Evolutionary conservation across 805 yeast species (phyloP).

Genomic region (Clavispora phyllophila): DNA sequence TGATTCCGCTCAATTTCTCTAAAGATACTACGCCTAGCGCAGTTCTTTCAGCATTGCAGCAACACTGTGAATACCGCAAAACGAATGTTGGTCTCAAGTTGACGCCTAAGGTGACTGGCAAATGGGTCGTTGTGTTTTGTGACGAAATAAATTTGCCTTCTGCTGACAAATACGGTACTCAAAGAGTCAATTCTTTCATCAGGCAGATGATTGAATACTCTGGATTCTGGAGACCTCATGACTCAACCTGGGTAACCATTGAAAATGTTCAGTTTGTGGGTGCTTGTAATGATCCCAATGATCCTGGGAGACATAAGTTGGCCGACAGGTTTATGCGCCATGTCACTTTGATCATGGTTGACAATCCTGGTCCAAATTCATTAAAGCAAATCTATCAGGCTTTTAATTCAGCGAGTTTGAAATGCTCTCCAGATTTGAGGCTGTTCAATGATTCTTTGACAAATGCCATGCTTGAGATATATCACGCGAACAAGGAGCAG

Average conservation of each 20-base stretch:
- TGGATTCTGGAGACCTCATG: conserved; percentile 71
- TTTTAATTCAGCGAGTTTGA: conserved; percentile 52
- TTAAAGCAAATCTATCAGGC: conserved; percentile 62
- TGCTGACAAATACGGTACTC: conserved; percentile 67
- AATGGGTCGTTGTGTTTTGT: conserved; percentile 78
- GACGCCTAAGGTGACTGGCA: conserved; percentile 56
- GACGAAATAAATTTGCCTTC: conserved; percentile 88
- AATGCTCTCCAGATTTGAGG: conserved; percentile 53
- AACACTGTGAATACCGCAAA: conserved; percentile 58
- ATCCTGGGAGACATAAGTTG: conserved; percentile 63
- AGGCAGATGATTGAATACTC: conserved; percentile 67
- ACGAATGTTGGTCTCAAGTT: conserved; percentile 49
- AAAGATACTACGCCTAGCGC: conserved; percentile 66
- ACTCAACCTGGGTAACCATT: conserved; percentile 61
- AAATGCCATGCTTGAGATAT: conserved; percentile 62
- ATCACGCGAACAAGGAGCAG: conserved; percentile 35
- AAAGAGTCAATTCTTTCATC: conserved; percentile 61
- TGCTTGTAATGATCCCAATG: conserved; percentile 89
- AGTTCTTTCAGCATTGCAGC: conserved; percentile 62
- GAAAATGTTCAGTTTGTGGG: conserved; percentile 79
- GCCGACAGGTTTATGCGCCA: conserved; percentile 63
- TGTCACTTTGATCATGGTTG: conserved; percentile 62
- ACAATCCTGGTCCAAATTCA: conserved; percentile 66
- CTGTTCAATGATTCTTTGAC: conserved; percentile 53
- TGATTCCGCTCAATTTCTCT: conserved; percentile 74